Evolutionary conservation across 2,329 filamentous ascomycete genomes (phyloP), one percentile per base, ranked within the genome.

Genomic region (Aureobasidium musti): DNA sequence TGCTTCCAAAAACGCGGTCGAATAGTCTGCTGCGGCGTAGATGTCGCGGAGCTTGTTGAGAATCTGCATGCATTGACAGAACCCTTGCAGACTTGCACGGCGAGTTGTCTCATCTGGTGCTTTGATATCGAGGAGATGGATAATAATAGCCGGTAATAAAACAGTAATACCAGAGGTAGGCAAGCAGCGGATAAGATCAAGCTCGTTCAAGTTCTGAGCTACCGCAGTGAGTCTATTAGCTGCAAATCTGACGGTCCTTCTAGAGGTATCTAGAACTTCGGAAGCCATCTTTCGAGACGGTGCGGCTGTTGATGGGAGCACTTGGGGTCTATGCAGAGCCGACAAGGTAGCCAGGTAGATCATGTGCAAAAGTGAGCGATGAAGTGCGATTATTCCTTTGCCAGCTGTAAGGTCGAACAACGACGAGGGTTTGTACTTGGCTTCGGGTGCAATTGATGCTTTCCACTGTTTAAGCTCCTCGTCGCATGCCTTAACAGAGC

Each of bases 11-110:
- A 97, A 97, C 2, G 91, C 91, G 0, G 91, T 94, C n/a, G 92
- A 92, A 73, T 95, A 97, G 77, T 97, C 93, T n/a, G 94, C 94
- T 0, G 93, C 92, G 0, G 92, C 89, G 74, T 98, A 97, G 35
- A 92, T 91, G 74, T 97, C 92, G 43, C 92, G 87, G 21, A 98
- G 83, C 69, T 89, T 89, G 75, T 92, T 89, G 82, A 97, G 90
- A 67, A 97, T 92, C 54, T 89, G 86, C 91, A 97, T 97, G 79
- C 94, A 97, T 75, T 92, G 89, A 72, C 89, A 90, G 80, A 97
- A 97, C 23, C 92, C 91, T 67, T 89, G 86, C 28, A 92, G 84
- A 54, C 91, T 92, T 49, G 86, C 83, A 68, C 90, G 85, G 21
- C 91, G 87, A 3, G 89, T 88, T 65, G 87, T 86, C 19, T 87